Percentiles rank a stretch among this genome's conserved stretches.
Conservation (phyloP, 495 filamentous ascomycete species). For the Xylaria cubensis region DNA sequence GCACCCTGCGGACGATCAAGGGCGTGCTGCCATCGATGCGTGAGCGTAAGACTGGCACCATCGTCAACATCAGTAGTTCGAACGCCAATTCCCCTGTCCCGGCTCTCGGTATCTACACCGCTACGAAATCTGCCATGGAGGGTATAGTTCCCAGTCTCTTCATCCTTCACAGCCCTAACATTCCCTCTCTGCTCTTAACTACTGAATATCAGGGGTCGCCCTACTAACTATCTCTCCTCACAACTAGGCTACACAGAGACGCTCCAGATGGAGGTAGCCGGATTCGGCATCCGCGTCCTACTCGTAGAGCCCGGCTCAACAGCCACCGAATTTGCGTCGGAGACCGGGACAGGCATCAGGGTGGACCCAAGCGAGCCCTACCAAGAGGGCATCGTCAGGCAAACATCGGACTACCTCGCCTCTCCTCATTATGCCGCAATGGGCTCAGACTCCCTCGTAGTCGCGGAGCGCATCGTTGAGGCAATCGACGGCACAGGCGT, state of each 20-base stretch:
- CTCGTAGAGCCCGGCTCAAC: slow-evolving; percentile 46
- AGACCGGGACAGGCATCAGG: slow-evolving; percentile 25
- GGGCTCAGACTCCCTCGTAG: slow-evolving; percentile 29
- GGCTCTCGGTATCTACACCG: slow-evolving; percentile 46
- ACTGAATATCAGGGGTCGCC: not conserved
- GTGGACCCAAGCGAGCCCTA: slow-evolving; percentile 28
- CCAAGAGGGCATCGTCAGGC: slow-evolving; percentile 25
- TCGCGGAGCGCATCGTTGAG: slow-evolving; percentile 51
- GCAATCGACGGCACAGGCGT: slow-evolving; percentile 35
- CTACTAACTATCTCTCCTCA: not conserved
- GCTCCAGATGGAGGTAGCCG: slow-evolving; percentile 43
- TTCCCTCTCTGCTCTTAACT: not conserved
- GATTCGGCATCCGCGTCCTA: slow-evolving; percentile 45
- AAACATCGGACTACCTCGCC: not conserved
- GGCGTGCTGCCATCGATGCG: slow-evolving; percentile 59
- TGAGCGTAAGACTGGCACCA: slow-evolving; percentile 47
- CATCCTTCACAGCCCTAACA: not conserved
- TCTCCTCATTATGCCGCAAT: not conserved
- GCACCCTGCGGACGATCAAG: slow-evolving; percentile 49
- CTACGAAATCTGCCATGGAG: slow-evolving; percentile 51
- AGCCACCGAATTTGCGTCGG: slow-evolving; percentile 25
- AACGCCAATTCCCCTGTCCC: slow-evolving; percentile 32
- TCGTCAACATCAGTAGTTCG: slow-evolving; percentile 50
- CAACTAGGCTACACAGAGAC: slow-evolving; percentile 35
- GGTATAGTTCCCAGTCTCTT: slow-evolving; percentile 31